These are phyloP conservation scores for Delphinella strobiligena DNA, from an alignment of 2,329 filamentous ascomycete genomes.

Conservation along the genomic window DNA sequence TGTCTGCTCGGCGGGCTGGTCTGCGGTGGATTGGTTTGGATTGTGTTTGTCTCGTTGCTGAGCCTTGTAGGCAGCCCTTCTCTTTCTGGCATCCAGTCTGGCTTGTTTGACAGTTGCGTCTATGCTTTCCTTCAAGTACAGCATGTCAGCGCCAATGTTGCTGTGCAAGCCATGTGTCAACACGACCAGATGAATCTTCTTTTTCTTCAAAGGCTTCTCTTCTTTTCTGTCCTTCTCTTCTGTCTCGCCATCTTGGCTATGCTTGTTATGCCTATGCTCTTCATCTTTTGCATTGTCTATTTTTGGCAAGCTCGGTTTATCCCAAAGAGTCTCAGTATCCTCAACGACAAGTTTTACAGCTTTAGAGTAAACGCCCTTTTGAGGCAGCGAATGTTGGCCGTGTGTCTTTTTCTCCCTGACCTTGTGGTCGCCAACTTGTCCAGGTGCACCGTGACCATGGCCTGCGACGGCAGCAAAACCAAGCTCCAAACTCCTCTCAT, in stretches of 20 bases:
- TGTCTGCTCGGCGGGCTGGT: slow-evolving; percentile 15
- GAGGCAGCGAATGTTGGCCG: slow-evolving; percentile 50
- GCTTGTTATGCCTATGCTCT: slow-evolving; percentile 11
- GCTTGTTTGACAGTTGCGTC: slow-evolving; percentile 70
- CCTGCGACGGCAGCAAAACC: slow-evolving; percentile 46
- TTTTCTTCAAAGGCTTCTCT: slow-evolving; percentile 42
- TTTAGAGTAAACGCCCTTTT: slow-evolving; percentile 69
- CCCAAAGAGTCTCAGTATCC: slow-evolving; percentile 84
- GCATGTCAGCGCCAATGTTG: slow-evolving; percentile 91
- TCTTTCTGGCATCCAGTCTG: slow-evolving; percentile 52
- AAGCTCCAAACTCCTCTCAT: slow-evolving; percentile 68
- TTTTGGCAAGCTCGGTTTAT: slow-evolving; percentile 70
- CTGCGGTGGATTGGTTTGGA: slow-evolving; percentile 13
- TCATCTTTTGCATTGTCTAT: slow-evolving; percentile 33
- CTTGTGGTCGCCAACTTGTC: slow-evolving; percentile 63
- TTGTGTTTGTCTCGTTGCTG: slow-evolving; percentile 11
- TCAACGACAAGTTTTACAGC: slow-evolving; percentile 70
- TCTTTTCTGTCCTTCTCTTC: slow-evolving; percentile 10
- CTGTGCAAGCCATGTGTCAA: slow-evolving; percentile 92
- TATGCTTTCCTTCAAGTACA: slow-evolving; percentile 95
- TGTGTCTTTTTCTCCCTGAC: slow-evolving; percentile 38
- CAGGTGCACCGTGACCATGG: slow-evolving; percentile 44
- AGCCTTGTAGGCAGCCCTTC: slow-evolving; percentile 30
- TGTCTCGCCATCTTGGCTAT: slow-evolving; percentile 5
- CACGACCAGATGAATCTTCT: slow-evolving; percentile 81